Conservation (phyloP, 106 monocot genomes). For the Vanilla planifolia region DNA sequence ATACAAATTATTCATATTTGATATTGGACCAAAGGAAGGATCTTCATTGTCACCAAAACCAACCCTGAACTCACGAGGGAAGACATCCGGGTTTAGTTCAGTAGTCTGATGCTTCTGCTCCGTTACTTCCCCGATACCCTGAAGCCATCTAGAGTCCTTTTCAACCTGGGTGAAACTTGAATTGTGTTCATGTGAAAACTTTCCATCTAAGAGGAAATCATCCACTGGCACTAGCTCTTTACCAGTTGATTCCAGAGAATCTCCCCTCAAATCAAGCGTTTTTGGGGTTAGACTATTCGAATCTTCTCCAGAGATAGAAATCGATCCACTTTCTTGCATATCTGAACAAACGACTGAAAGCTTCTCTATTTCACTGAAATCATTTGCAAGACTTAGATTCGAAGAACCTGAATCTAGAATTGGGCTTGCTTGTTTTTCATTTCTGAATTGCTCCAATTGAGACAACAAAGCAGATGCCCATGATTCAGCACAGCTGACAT, state of each 20-base stretch:
- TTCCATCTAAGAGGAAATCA: not conserved
- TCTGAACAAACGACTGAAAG: slow-evolving; percentile 30
- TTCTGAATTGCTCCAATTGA: slow-evolving; percentile 56
- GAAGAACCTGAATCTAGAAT: slow-evolving; percentile 24
- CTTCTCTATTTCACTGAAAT: slow-evolving; percentile 58
- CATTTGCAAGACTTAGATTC: slow-evolving; percentile 63
- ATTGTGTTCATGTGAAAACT: not conserved
- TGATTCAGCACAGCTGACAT: slow-evolving; percentile 48
- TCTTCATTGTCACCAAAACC: slow-evolving; percentile 9
- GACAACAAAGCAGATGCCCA: slow-evolving; percentile 69
- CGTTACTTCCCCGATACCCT: slow-evolving; percentile 35
- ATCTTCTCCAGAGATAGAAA: slow-evolving; percentile 9
- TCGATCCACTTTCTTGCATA: slow-evolving; percentile 14
- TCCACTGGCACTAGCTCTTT: slow-evolving; percentile 27
- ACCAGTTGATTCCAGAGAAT: slow-evolving; percentile 11
- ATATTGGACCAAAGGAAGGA: slow-evolving; percentile 8
- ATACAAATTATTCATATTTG: not conserved
- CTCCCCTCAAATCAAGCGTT: slow-evolving; percentile 7
- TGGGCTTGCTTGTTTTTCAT: slow-evolving; percentile 24
- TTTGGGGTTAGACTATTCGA: slow-evolving; percentile 3
- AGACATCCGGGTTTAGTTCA: slow-evolving; percentile 19
- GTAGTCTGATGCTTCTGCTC: slow-evolving; percentile 26
- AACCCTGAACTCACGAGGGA: slow-evolving; percentile 25
- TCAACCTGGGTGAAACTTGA: slow-evolving; percentile 12
- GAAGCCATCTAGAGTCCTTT: slow-evolving; percentile 31